phyloP scores from a whole-genome alignment of 1,139 yeast species.

The Sugiyamaella castrensis region DNA sequence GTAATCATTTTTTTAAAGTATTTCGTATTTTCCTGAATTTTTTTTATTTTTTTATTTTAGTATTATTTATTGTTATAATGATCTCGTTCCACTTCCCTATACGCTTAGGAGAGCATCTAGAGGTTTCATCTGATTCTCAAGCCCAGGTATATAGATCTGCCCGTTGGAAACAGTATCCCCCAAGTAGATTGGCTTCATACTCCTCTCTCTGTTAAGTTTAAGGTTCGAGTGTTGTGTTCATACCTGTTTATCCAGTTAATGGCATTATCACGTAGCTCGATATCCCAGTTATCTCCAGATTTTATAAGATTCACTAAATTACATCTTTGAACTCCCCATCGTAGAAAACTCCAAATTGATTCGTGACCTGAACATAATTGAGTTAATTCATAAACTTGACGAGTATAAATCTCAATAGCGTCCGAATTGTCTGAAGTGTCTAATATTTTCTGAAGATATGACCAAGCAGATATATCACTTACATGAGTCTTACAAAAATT shows the following conservation, averaged over 20 bases:
- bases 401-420: conserved; percentile 10
- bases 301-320: too few species aligned
- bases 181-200: too few species aligned
- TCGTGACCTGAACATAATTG: conserved; percentile 26
- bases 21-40: not conserved
- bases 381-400: conserved; percentile 13
- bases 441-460: conserved; percentile 31
- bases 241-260: not conserved
- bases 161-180: too few species aligned
- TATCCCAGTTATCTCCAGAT: not conserved
- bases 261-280: not conserved
- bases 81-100: too few species aligned
- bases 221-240: too few species aligned
- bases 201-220: too few species aligned
- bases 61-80: not conserved
- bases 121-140: too few species aligned
- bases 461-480: conserved; percentile 49
- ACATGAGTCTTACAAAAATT: conserved; percentile 38
- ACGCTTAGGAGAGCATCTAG: too few species aligned
- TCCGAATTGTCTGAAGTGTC: conserved; percentile 9
- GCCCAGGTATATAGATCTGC: too few species aligned
- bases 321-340: conserved; percentile 6
- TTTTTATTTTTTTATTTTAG: not conserved
- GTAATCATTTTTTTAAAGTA: not conserved
- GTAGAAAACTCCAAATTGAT: conserved; percentile 24